These are phyloP conservation scores for Nymphaea thermarum DNA, from an alignment of 164 flowering plant genomes.

Conservation along the genomic window DNA sequence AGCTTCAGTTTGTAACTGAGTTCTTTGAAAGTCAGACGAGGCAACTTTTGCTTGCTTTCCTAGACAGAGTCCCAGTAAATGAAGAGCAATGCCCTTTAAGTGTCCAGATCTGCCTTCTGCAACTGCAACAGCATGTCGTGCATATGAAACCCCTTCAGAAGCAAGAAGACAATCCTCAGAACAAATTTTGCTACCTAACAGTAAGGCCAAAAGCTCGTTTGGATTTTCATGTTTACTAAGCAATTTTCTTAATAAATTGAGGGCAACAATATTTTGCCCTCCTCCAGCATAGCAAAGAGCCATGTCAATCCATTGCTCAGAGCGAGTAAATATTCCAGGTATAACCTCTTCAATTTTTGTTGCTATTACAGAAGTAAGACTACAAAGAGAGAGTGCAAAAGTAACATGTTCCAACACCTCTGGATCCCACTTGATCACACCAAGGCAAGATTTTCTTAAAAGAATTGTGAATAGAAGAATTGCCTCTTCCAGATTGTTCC, in stretches of 20 bases:
- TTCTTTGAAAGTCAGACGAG: conserved; percentile 75
- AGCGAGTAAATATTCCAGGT: conserved; percentile 71
- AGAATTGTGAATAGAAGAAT: conserved; percentile 80
- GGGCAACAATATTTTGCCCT: conserved; percentile 49
- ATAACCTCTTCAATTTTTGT: conserved; percentile 65
- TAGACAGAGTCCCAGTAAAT: conserved; percentile 69
- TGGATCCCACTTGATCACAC: conserved; percentile 75
- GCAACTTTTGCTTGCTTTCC: conserved; percentile 70
- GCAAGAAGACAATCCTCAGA: conserved; percentile 61
- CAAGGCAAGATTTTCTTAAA: conserved; percentile 50
- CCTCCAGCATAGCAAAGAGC: conserved; percentile 69
- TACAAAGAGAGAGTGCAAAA: conserved; percentile 71
- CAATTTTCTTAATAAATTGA: conserved; percentile 71
- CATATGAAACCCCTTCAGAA: conserved; percentile 78
- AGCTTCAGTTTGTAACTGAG: conserved; percentile 69
- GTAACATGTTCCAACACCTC: conserved; percentile 78
- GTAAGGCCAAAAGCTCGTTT: conserved; percentile 45
- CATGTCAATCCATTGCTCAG: conserved; percentile 71
- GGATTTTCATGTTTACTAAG: conserved; percentile 70
- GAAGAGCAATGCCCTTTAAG: conserved; percentile 66
- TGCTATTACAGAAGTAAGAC: conserved; percentile 65
- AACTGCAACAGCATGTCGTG: conserved; percentile 46
- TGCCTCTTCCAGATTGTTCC: conserved; percentile 86
- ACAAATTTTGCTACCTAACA: conserved; percentile 77
- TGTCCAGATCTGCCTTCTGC: conserved; percentile 38